Base-by-base conservation (phyloP, 1,284 basidiomycete species). In the Waitea zeae region DNA sequence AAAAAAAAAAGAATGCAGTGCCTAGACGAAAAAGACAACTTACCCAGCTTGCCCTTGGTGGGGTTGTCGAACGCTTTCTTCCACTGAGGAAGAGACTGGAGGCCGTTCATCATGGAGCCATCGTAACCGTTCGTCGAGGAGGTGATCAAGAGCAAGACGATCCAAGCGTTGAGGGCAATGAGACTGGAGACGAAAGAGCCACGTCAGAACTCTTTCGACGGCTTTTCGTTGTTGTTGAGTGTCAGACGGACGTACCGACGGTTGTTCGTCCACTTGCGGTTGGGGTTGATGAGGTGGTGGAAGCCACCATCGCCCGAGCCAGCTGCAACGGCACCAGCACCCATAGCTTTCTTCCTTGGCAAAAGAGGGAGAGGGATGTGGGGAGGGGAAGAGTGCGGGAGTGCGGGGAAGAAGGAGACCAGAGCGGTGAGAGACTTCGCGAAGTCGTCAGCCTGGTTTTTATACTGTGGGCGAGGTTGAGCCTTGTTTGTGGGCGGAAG, bases 61-160 rank as follows among this genome's bases (percentile, higher is more conserved):
- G 78, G 78, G 31, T 57, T 30, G 37, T 58, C 43, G 50, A 81
- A 81, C 46, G 69, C 72, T 6, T 41, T 36, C 33, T 60, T 51
- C 77, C 78, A 82, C 41, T 72, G 67, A 17, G 44, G 38, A 41
- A 80, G 58, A 31, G 65, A 67, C 48, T 81, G 78, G 31, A 82
- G 59, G 47, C 73, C 74, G 50, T 80, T 81, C 76, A 80, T 76
- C 67, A 80, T 70, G 51, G 64, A 70, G 39, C 74, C 75, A 50
- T 82, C 79, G 50, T 74, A 83, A 37, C 78, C 78, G 49, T 76
- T 79, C 36, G 72, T 78, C 7, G 75, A 77, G 11, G 77, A 77
- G 9, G 77, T 79, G 49, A 80, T 77, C 38, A 81, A 66, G 71
- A 78, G 57, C 30, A 81, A 58, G 35, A 72, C 49, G 39, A 80